These are phyloP conservation scores for Keithomyces neogunnii DNA, from an alignment of 2,329 filamentous ascomycete species.

Conservation along the genomic window DNA sequence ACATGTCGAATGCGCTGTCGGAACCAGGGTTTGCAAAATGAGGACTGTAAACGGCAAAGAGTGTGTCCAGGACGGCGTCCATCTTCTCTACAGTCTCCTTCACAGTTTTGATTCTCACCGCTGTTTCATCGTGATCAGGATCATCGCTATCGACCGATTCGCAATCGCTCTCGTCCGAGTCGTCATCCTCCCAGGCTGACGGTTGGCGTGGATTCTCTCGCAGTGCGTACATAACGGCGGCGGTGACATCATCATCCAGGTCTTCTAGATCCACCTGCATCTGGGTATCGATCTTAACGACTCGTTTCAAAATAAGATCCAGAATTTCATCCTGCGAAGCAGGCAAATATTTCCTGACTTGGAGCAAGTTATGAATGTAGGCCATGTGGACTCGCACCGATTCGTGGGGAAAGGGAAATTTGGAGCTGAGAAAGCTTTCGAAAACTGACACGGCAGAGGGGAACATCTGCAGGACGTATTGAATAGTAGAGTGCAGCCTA, in stretches of 20 bases:
- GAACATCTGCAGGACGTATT: slow-evolving; percentile 70
- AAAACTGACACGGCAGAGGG: slow-evolving; percentile 69
- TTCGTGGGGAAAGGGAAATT: slow-evolving; percentile 72
- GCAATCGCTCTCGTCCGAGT: slow-evolving; percentile 54
- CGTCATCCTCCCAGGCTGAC: slow-evolving; percentile 38
- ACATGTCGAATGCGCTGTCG: slow-evolving; percentile 60
- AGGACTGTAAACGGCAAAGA: slow-evolving; percentile 76
- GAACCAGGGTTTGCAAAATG: slow-evolving; percentile 62
- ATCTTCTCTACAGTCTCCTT: slow-evolving; percentile 84
- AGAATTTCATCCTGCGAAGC: slow-evolving; percentile 73
- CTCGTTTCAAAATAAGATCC: slow-evolving; percentile 71
- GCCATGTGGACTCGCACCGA: slow-evolving; percentile 70
- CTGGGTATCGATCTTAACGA: slow-evolving; percentile 92
- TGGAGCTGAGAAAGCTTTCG: slow-evolving; percentile 54
- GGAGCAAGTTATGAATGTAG: slow-evolving; percentile 81
- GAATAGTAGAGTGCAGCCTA: slow-evolving; percentile 67
- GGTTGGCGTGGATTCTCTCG: slow-evolving; percentile 17
- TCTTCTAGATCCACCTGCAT: slow-evolving; percentile 93
- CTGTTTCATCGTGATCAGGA: slow-evolving; percentile 54
- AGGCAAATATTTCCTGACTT: slow-evolving; percentile 67
- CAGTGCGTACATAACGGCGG: slow-evolving; percentile 54
- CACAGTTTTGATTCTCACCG: slow-evolving; percentile 58
- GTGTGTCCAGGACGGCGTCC: slow-evolving; percentile 77
- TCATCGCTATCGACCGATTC: slow-evolving; percentile 67
- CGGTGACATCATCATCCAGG: slow-evolving; percentile 77